These are phyloP conservation scores for Aureobasidium lini DNA, from an alignment of 2,329 filamentous ascomycete species.

Conservation along the genomic window DNA sequence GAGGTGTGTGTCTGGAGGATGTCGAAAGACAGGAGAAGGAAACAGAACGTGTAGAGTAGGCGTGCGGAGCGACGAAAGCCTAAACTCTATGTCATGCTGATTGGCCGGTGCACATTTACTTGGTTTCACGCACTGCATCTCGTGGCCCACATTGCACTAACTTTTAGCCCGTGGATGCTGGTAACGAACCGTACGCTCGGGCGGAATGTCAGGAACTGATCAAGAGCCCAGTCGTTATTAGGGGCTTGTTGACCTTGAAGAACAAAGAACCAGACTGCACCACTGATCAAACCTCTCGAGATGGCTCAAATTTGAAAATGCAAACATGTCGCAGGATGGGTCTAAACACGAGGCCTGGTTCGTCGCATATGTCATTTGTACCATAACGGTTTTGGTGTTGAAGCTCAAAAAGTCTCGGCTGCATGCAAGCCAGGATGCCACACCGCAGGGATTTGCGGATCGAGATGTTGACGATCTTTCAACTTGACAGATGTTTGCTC, in stretches of 20 bases:
- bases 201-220: conserved; percentile 8
- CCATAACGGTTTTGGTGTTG: conserved; percentile 2
- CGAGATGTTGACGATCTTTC: background rate
- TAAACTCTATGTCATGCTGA: conserved; percentile 11
- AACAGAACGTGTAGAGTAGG: conserved; percentile 13
- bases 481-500: background rate
- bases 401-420: conserved; percentile 11
- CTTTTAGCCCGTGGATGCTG: background rate
- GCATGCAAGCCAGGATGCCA: conserved; percentile 1
- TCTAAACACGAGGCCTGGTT: background rate
- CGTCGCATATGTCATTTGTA: conserved; percentile 5
- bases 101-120: conserved; percentile 4
- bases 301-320: background rate
- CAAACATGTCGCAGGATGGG: background rate
- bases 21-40: conserved; percentile 13
- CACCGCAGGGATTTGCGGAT: conserved; percentile 10
- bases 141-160: conserved; percentile 9
- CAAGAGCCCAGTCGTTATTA: background rate
- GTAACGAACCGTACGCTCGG: conserved; percentile 9
- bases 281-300: background rate
- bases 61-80: conserved; percentile 13
- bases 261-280: background rate
- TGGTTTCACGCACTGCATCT: conserved; percentile 10
- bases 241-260: background rate
- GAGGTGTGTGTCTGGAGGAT: conserved; percentile 6